Base-by-base conservation (phyloP, 106 monocot species). In the Iris macrosiphon region DNA sequence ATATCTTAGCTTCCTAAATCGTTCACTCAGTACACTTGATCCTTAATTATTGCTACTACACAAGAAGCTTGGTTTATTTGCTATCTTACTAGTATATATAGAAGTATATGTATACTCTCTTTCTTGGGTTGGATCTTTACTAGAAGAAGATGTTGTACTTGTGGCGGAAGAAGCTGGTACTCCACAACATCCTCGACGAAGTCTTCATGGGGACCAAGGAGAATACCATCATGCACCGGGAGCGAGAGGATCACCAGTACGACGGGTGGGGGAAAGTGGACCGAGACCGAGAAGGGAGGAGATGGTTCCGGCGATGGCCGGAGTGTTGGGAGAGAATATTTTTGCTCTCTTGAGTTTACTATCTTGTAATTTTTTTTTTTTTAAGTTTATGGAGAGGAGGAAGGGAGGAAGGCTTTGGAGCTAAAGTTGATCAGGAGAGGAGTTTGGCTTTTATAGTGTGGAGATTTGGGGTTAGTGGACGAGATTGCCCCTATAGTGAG, bases 161-260 rank as follows among this genome's bases (percentile, higher is more conserved):
- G 65, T 91, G 90, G 63, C 90, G 85, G 64, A 91, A 91, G 78
- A 91, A 91, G 60, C 85, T 85, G 55, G 90, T 72, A 39, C 72
- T 81, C 90, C 93, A 93, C 30, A 93, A 66, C 27, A 93, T 46
- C 44, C 93, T 62, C 0, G 88, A 78, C 30, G 88, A 78, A 24
- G 76, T 81, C 57, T 81, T 84, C 87, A 93, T 87, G 25, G 80
- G 87, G 40, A 66, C 77, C 60, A 88, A 54, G 26, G 93, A 88
- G 81, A 93, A 80, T 38, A 87, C 88, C 93, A 93, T 93, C 81
- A 78, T 67, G 37, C 58, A 72, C 66, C 12, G 59, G 34, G 0
- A n/a, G n/a, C n/a, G n/a, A n/a, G n/a, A n/a, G n/a, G 80, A 85
- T 16, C 80, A 52, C 35, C n/a, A 37, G 10, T 7, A 4, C 17